Evolutionary conservation across 495 filamentous ascomycete species (phyloP).

Genomic region (Aspergillus bridgeri): DNA sequence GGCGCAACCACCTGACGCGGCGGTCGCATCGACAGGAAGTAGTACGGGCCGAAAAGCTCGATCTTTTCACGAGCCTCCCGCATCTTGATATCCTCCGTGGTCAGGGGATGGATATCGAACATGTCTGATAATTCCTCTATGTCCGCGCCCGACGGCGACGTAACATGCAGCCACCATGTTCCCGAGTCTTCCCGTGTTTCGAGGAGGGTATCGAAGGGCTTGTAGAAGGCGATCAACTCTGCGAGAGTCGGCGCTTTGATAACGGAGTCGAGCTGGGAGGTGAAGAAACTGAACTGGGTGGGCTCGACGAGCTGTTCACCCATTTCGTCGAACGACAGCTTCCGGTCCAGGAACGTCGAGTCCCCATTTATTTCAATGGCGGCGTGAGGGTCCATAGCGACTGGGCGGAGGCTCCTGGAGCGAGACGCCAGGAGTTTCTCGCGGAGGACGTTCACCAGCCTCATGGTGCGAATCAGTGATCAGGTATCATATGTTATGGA

Average conservation of each 20-base stretch:
- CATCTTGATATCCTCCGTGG: constrained; percentile 86
- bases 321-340: not conserved
- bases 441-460: not conserved
- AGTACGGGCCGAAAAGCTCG: constrained; percentile 87
- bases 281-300: constrained; percentile 83
- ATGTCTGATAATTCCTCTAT: constrained; percentile 74
- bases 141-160: constrained; percentile 78
- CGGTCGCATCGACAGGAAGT: constrained; percentile 86
- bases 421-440: not conserved
- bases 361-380: not conserved
- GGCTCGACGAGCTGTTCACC: constrained; percentile 12
- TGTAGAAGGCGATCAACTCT: constrained; percentile 69
- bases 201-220: constrained; percentile 75
- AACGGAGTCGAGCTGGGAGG: constrained; percentile 74
- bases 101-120: constrained; percentile 85
- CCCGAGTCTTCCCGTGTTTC: constrained; percentile 59
- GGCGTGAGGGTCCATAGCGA: not conserved
- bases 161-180: constrained; percentile 88
- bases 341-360: not conserved
- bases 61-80: constrained; percentile 93
- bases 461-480: not conserved
- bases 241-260: constrained; percentile 75
- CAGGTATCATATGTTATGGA: not conserved
- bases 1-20: constrained; percentile 67
- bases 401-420: not conserved